Conservation (phyloP, 345 rosid species). For the Citrus cavaleriei region DNA sequence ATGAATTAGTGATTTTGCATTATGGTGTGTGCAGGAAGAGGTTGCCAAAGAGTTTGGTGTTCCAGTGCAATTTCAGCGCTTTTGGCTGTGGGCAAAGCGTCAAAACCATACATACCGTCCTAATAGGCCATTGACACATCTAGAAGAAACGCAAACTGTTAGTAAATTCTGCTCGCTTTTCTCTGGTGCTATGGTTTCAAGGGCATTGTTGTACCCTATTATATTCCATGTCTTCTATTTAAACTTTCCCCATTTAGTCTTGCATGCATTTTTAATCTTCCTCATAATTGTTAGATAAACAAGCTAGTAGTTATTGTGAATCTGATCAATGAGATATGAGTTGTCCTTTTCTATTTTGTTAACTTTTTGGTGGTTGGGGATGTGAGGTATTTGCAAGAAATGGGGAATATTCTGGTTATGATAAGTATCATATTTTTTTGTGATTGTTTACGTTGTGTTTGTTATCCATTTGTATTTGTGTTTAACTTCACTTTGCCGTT, state of each 20-base stretch:
- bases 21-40: constrained; percentile 59
- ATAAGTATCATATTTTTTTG: not conserved
- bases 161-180: constrained; percentile 13
- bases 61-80: constrained; percentile 80
- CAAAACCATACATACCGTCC: constrained; percentile 95
- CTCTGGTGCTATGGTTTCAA: not conserved
- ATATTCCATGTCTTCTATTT: not conserved
- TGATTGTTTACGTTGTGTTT: not conserved
- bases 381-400: not conserved
- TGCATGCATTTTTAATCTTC: not conserved
- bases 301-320: not conserved
- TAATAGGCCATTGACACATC: constrained; percentile 66
- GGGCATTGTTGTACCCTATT: not conserved
- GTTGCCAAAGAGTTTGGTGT: constrained; percentile 88
- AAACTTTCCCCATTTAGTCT: not conserved
- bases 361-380: not conserved
- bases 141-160: constrained; percentile 81
- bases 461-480: not conserved
- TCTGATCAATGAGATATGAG: not conserved
- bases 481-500: not conserved
- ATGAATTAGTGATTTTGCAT: not conserved
- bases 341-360: not conserved
- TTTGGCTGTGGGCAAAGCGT: constrained; percentile 98
- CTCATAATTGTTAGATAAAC: not conserved
- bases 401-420: not conserved